Percentiles rank a stretch among this genome's conserved stretches.
These are phyloP conservation scores for Pinus taeda DNA, from an alignment of 75 land plant genomes.

Conservation along the genomic window DNA sequence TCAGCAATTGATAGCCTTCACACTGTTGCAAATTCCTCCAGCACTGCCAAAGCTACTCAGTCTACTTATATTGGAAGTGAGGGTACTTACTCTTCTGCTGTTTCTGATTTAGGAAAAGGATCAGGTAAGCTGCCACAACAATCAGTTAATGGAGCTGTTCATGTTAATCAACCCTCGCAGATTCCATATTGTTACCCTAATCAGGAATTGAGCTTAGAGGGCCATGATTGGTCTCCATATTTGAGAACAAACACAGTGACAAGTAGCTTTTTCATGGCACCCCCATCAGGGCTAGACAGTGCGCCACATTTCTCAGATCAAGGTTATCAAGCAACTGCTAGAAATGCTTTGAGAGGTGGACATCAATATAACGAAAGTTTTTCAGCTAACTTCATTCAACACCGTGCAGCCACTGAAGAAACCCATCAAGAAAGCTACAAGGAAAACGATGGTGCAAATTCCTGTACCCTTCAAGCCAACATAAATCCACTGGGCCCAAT, in stretches of 20 bases:
- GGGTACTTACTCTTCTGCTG: no score
- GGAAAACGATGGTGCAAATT: no score
- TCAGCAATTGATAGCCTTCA: neutral
- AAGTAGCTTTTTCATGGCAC: conserved; percentile 8
- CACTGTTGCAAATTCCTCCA: neutral
- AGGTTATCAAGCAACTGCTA: neutral
- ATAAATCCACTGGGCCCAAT: neutral
- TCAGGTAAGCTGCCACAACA: neutral
- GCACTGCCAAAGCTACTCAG: no score
- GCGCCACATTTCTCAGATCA: neutral
- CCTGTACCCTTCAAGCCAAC: neutral
- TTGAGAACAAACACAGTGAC: conserved; percentile 1
- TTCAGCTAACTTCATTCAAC: neutral
- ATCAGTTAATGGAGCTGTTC: neutral
- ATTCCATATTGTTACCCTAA: neutral
- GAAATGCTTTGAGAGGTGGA: no score
- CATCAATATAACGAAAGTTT: neutral
- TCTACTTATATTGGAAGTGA: no score
- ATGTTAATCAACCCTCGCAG: neutral
- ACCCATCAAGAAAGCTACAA: neutral
- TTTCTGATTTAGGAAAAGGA: neutral
- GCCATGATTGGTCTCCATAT: neutral
- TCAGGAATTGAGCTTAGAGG: neutral
- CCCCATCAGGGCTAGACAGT: neutral
- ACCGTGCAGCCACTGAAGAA: neutral